Conservation (phyloP, 2,329 filamentous ascomycete species). For the Dactylellina sp. region DNA sequence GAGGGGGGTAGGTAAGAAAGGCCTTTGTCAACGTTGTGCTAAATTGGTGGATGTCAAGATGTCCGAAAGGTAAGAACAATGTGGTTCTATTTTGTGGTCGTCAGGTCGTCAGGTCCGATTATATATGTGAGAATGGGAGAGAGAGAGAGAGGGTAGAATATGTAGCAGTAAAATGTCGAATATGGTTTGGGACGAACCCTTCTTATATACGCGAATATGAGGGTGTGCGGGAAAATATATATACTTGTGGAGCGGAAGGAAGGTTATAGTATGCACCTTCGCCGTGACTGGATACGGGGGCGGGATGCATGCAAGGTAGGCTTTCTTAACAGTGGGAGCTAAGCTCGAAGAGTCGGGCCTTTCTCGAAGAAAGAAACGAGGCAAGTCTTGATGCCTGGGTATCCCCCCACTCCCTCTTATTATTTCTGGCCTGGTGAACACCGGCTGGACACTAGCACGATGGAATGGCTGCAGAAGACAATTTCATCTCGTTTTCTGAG, state of each 20-base stretch:
- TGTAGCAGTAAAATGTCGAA: background rate
- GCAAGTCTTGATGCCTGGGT: conserved; percentile 30
- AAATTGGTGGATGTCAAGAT: background rate
- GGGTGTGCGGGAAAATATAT: conserved; percentile 11
- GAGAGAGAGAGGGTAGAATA: background rate
- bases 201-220: conserved; percentile 5
- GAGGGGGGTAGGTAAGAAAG: no score
- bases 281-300: conserved; percentile 6
- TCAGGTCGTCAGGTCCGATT: background rate
- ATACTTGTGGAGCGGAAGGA: conserved; percentile 1
- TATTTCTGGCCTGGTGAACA: no score
- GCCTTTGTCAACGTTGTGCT: no score
- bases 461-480: no score
- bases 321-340: background rate
- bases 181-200: background rate
- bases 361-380: conserved; percentile 16
- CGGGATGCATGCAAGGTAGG: conserved; percentile 27
- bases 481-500: no score
- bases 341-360: conserved; percentile 7
- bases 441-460: no score
- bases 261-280: no score
- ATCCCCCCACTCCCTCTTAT: background rate
- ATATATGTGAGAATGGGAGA: no score
- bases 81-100: no score
- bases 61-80: no score